Evolutionary conservation across 768 basidiomycete genomes (phyloP), one percentile per base, ranked within the genome.

Genomic region (Leccinum fibrillosum): DNA sequence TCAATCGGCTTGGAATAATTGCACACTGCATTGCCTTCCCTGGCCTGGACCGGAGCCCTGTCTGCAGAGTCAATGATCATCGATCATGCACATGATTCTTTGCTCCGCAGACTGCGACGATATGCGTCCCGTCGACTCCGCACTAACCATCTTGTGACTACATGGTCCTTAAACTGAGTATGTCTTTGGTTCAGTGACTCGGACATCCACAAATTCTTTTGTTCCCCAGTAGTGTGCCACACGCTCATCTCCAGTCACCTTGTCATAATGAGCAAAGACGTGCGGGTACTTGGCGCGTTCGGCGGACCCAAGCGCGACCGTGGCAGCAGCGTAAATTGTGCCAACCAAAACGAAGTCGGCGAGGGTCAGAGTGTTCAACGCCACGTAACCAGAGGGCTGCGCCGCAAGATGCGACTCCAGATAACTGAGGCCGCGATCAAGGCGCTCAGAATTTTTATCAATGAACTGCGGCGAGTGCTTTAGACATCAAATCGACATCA

Each of bases 271-370:
- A 44, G 59, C 59, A 26, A 70, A 68, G 4, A 64, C 6, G 21
- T 57, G 54, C 0, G 60, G 57, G 45, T 60, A 71, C 48, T 49
- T 50, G 11, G 60, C 51, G 8, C 64, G 56, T 12, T 66, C 57
- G 10, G 54, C 51, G 23, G 57, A 45, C 28, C 65, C 64, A 0
- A 65, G 58, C 10, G 64, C 7, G 8, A 50, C 12, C 3, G n/a
- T 21, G 13, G 55, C 53, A 4, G 60, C 57, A 32, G 35, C 26
- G 17, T 25, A 52, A 5, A 58, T 55, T 5, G 49, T 42, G 23
- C 64, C 47, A 23, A 57, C 60, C 9, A 69, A 13, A 26, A 69
- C 25, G 25, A 69, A 51, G 26, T 68, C 66, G 1, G 66, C 66
- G n/a, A 69, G 34, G 1, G 62, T 66, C 13, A 62, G 25, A 2